Conservation (phyloP, 129 eudicot genomes). For the Flaveria robusta region DNA sequence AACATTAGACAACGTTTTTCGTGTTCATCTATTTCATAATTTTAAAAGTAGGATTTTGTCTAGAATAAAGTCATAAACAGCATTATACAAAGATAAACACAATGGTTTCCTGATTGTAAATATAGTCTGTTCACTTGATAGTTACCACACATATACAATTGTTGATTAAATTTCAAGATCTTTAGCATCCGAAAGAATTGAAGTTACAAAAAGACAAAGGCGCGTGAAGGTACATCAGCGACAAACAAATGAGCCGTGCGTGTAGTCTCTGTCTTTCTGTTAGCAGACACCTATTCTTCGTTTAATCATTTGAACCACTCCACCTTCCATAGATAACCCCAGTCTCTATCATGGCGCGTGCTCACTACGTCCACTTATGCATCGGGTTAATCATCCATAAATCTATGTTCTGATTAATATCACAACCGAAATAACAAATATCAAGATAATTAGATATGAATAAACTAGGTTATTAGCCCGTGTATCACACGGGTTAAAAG, state of each 20-base stretch:
- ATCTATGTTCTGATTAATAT: neutral
- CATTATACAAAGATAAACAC: no score
- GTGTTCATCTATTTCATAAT: no score
- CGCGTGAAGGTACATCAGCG: slow-evolving; percentile 28
- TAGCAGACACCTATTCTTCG: slow-evolving; percentile 53
- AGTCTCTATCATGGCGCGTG: slow-evolving; percentile 19
- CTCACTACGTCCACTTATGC: neutral
- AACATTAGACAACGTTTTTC: no score
- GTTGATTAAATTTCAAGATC: neutral
- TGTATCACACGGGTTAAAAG: no score
- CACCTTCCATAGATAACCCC: neutral
- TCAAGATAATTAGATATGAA: no score
- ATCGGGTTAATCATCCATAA: neutral
- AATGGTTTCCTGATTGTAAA: no score
- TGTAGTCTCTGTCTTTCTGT: slow-evolving; percentile 53
- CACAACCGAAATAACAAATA: neutral
- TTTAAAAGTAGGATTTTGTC: no score
- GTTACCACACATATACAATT: no score
- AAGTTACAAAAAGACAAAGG: neutral
- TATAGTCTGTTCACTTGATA: no score
- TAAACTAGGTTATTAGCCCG: no score
- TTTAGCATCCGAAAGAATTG: neutral
- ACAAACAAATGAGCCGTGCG: slow-evolving; percentile 52
- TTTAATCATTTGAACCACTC: slow-evolving; percentile 64
- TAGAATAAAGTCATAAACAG: no score